Evolutionary conservation across 768 basidiomycete species (phyloP).

Genomic region (Hebeloma cylindrosporum): DNA sequence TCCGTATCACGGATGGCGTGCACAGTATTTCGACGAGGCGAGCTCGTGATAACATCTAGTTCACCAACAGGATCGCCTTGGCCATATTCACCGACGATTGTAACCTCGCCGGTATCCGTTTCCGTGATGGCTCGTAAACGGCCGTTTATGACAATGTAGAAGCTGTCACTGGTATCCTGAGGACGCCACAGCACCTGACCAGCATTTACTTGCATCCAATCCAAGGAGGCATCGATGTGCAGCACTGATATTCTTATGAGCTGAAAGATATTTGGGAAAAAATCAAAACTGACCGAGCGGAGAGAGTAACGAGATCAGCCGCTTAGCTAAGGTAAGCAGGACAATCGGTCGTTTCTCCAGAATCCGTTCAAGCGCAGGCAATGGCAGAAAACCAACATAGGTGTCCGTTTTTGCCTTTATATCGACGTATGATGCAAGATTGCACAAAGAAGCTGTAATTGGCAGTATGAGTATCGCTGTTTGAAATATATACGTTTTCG

Average conservation of each 20-base stretch:
- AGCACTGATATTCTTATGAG: constrained; percentile 54
- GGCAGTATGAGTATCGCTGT: constrained; percentile 8
- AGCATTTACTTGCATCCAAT: constrained; percentile 97
- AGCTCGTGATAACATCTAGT: constrained; percentile 94
- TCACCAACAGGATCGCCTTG: constrained; percentile 98
- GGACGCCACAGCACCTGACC: constrained; percentile 95
- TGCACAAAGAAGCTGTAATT: constrained; percentile 81
- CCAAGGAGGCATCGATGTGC: constrained; percentile 94
- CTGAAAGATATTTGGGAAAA: not conserved
- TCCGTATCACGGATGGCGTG: constrained; percentile 99
- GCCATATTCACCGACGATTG: constrained; percentile 90
- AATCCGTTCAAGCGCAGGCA: constrained; percentile 83
- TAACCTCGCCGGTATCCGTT: constrained; percentile 70
- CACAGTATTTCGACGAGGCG: constrained; percentile 81
- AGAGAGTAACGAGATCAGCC: constrained; percentile 92
- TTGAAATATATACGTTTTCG: not conserved
- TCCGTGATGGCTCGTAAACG: constrained; percentile 90
- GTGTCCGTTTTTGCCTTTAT: constrained; percentile 97
- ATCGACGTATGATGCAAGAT: constrained; percentile 93
- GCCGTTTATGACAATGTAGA: constrained; percentile 98
- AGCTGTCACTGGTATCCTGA: constrained; percentile 88
- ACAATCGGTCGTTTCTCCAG: constrained; percentile 96
- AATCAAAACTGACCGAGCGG: constrained; percentile 65
- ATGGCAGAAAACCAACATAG: constrained; percentile 95
- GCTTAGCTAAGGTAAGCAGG: constrained; percentile 90